Evolutionary conservation across 768 basidiomycete species (phyloP).

Genomic region (Psilocybe cubensis): DNA sequence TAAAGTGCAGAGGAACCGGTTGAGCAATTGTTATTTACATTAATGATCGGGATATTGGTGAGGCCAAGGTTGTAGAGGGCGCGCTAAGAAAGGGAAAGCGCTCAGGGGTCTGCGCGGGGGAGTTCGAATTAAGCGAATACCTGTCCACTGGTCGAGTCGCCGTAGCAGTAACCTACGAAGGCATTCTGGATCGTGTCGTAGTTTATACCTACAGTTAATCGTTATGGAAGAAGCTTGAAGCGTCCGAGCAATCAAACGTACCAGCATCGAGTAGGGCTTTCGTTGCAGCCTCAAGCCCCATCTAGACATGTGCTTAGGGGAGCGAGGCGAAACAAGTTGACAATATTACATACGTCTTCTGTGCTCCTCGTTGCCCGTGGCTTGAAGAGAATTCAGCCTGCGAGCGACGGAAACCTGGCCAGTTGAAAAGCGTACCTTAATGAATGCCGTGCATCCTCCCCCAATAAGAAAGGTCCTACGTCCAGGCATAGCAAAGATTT

Average conservation of each 20-base stretch:
- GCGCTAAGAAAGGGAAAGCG: conserved; percentile 42
- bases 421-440: conserved; percentile 54
- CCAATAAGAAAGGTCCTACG: conserved; percentile 69
- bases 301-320: conserved; percentile 41
- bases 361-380: conserved; percentile 68
- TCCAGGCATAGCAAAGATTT: conserved; percentile 34
- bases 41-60: conserved; percentile 82
- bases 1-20: conserved; percentile 81
- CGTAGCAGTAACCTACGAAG: conserved; percentile 79
- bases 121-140: conserved; percentile 33
- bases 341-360: conserved; percentile 59
- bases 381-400: conserved; percentile 36
- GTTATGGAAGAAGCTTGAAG: neutral
- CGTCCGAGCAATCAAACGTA: conserved; percentile 31
- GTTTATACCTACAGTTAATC: conserved; percentile 60
- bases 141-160: conserved; percentile 80
- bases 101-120: neutral
- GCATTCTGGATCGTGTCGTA: conserved; percentile 79
- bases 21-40: conserved; percentile 89
- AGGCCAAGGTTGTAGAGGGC: conserved; percentile 84
- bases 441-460: conserved; percentile 77
- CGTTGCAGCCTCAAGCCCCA: conserved; percentile 86
- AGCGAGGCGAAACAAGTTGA: neutral
- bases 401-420: conserved; percentile 1
- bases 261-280: conserved; percentile 89